Conservation (phyloP, 495 filamentous ascomycete genomes). For the Penicillium cosmopolitanum region DNA sequence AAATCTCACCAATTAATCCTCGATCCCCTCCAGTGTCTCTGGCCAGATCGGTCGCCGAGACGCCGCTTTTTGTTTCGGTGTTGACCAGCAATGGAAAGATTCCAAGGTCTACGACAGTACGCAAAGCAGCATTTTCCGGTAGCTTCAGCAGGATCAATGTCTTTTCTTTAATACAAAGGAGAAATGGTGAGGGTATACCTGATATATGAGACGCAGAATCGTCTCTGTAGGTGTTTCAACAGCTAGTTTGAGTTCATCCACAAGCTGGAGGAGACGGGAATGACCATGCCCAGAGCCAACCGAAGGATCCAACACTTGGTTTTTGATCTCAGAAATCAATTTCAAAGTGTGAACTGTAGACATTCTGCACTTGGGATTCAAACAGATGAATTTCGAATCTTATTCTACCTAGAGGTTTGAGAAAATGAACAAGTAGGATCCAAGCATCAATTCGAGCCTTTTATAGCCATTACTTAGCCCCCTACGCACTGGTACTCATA, state of each 20-base stretch:
- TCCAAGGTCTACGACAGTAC: conserved; percentile 13
- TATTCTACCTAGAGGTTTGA: no score
- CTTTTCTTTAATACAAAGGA: neutral
- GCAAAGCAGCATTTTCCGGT: conserved; percentile 18
- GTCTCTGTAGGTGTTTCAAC: conserved; percentile 23
- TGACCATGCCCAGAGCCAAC: conserved; percentile 5
- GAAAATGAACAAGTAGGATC: no score
- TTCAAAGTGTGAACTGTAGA: neutral
- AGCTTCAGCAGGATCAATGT: neutral
- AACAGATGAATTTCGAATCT: no score
- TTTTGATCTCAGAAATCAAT: conserved; percentile 1
- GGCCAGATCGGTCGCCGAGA: neutral
- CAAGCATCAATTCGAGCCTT: neutral
- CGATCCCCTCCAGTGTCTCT: neutral
- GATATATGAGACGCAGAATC: conserved; percentile 19
- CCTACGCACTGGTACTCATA: no score
- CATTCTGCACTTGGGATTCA: neutral
- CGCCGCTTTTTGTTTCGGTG: neutral
- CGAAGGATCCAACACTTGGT: neutral
- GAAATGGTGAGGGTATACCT: conserved; percentile 4
- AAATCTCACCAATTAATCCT: conserved; percentile 5
- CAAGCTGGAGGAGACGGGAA: conserved; percentile 16
- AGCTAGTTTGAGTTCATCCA: conserved; percentile 17
- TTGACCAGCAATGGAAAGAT: conserved; percentile 13
- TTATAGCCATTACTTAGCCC: neutral